Base-by-base conservation (phyloP, 2,329 filamentous ascomycete species). In the Pseudodiploospora longispora region DNA sequence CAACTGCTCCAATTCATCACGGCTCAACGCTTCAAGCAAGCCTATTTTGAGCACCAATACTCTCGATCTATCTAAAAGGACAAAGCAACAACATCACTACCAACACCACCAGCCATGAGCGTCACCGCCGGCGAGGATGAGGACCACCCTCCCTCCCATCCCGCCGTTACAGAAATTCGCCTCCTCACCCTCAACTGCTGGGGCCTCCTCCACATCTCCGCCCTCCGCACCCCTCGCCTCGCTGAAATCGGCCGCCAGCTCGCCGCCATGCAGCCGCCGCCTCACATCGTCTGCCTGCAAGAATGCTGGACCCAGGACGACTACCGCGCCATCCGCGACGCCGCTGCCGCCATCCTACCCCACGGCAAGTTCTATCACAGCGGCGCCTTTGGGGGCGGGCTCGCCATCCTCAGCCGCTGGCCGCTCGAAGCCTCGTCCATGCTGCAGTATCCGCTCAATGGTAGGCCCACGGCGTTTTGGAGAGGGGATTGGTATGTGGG, bases 401-500 rank as follows among this genome's bases (percentile, higher is more conserved):
- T 98, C 36, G 93, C 82, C 44, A 93, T 97, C 51, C 71, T 97
- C 39, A 94, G 87, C 39, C 78, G 81, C 72, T 97, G 89, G 88
- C 90, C 91, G 27, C 89, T 98, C 52, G 83, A 87, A 56, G 86
- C 95, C 68, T 90, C 83, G 63, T 82, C 76, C 57, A 95, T 97
- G 88, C 75, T 80, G 53, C 75, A 74, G 4, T 98, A 96, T 61
- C 81, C 88, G n/a, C 75, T 98, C 42, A 96, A 95, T 62, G 93
- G 93, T 12, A 78, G 91, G 12, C 93, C 93, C 5, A 91, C 89
- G 7, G 91, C 91, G 4, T 95, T 97, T 66, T 96, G 85, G 68
- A 76, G 91, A 48, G 93, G 93, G 8, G 91, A 97, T 64, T 97
- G 91, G 88, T 97, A 82, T 59, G 90, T 96, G 7, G 93, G 93